Percentiles rank a stretch among this genome's conserved stretches.
phyloP scores from a whole-genome alignment of 176 grass and related monocot genomes.

The Aegilops umbellulata region DNA sequence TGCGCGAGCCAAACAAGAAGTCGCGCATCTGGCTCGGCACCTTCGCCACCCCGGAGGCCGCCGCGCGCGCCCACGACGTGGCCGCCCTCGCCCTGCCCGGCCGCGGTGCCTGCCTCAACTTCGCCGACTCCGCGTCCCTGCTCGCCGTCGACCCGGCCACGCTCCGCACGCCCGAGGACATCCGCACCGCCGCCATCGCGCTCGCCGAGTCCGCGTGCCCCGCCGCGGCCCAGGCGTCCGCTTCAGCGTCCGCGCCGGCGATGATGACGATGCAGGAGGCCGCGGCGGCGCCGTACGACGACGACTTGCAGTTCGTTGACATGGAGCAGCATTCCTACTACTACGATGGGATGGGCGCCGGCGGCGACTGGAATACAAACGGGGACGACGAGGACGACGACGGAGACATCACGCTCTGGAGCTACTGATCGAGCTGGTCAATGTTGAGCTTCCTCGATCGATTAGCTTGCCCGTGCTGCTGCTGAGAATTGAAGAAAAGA shows the following conservation, averaged over 20 bases:
- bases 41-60: slow-evolving; percentile 64
- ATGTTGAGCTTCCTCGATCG: background rate
- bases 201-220: slow-evolving; percentile 46
- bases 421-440: background rate
- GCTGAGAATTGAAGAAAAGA: too few relatives aligned
- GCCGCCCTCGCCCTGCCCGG: slow-evolving; percentile 64
- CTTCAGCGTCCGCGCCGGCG: background rate
- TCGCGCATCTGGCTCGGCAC: slow-evolving; percentile 72
- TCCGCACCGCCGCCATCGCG: slow-evolving; percentile 65
- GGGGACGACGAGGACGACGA: background rate
- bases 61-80: slow-evolving; percentile 68
- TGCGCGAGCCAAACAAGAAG: slow-evolving; percentile 38
- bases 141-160: slow-evolving; percentile 40
- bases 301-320: background rate
- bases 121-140: slow-evolving; percentile 64
- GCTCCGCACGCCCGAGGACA: slow-evolving; percentile 37
- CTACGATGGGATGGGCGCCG: slow-evolving; percentile 34
- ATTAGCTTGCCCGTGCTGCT: too few relatives aligned
- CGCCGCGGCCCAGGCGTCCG: background rate
- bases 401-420: slow-evolving; percentile 53
- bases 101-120: slow-evolving; percentile 54
- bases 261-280: background rate
- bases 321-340: slow-evolving; percentile 40
- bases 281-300: slow-evolving; percentile 11
- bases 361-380: background rate